phyloP scores from a whole-genome alignment of 1,284 basidiomycete genomes.

The Tetrapyrgos nigripes region DNA sequence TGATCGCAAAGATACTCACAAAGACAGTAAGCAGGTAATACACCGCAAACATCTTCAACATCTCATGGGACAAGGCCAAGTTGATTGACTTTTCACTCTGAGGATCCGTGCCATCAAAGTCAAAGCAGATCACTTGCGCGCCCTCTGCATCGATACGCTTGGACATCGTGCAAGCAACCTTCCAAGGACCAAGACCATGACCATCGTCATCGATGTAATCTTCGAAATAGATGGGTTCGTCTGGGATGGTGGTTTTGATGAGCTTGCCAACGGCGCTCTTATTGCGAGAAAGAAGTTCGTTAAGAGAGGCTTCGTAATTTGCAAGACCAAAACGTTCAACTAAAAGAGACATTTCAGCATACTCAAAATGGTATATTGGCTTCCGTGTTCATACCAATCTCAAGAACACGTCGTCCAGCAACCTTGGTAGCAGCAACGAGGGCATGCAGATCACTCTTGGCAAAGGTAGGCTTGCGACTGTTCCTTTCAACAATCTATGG shows the following conservation, averaged over 20 bases:
- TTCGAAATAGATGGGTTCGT: conserved; percentile 29
- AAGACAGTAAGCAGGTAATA: conserved; percentile 35
- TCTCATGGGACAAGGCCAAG: conserved; percentile 30
- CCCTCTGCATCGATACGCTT: conserved; percentile 19
- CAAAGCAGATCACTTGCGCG: conserved; percentile 25
- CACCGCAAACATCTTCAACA: conserved; percentile 38
- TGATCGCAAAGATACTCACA: conserved; percentile 11
- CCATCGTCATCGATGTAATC: conserved; percentile 37
- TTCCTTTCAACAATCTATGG: conserved; percentile 35
- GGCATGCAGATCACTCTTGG: conserved; percentile 33
- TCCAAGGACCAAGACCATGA: conserved; percentile 32
- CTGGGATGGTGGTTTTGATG: conserved; percentile 26
- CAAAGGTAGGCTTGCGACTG: conserved; percentile 35
- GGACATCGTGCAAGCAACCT: conserved; percentile 26
- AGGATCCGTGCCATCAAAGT: conserved; percentile 34
- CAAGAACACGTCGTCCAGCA: conserved; percentile 30
- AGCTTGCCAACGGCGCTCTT: conserved; percentile 29
- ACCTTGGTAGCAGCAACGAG: conserved; percentile 36
- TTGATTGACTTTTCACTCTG: conserved; percentile 33
- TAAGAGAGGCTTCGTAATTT: conserved; percentile 26
- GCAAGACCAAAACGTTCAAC: conserved; percentile 31
- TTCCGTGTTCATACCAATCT: too few species aligned
- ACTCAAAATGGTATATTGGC: neutral
- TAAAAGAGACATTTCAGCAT: neutral
- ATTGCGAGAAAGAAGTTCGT: conserved; percentile 27